Evolutionary conservation across 2,329 filamentous ascomycete species (phyloP).

Genomic region (Fusarium domesticum): DNA sequence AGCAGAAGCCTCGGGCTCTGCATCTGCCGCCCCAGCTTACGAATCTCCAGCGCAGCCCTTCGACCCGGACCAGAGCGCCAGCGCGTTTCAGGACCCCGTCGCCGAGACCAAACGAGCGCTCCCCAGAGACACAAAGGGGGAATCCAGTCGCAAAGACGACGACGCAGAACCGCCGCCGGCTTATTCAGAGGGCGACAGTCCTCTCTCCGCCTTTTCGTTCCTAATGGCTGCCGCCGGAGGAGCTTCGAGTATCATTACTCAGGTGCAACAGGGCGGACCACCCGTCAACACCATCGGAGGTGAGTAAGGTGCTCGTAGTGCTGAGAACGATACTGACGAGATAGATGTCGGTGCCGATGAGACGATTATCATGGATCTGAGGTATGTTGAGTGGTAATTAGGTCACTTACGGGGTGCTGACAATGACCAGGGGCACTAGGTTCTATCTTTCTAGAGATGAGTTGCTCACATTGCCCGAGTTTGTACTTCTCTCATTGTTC

Average conservation of each 20-base stretch:
- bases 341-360: conserved; percentile 82
- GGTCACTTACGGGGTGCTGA: conserved; percentile 24
- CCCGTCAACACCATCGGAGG: conserved; percentile 87
- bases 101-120: conserved; percentile 82
- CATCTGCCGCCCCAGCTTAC: conserved; percentile 50
- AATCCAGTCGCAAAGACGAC: conserved; percentile 69
- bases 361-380: conserved; percentile 89
- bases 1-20: conserved; percentile 36
- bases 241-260: conserved; percentile 97
- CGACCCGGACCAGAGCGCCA: conserved; percentile 35
- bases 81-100: conserved; percentile 48
- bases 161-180: conserved; percentile 93
- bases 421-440: conserved; percentile 68
- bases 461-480: conserved; percentile 91
- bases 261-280: conserved; percentile 91
- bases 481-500: conserved; percentile 94
- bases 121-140: conserved; percentile 75
- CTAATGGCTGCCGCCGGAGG: conserved; percentile 97
- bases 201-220: conserved; percentile 88
- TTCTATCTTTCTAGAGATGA: conserved; percentile 96
- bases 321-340: conserved; percentile 1
- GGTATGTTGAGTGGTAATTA: conserved; percentile 53
- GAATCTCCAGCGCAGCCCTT: conserved; percentile 42
- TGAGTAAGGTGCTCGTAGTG: conserved; percentile 38
- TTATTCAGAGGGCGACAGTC: conserved; percentile 92